Evolutionary conservation across 2,329 filamentous ascomycete genomes (phyloP).

Genomic region (Ophiostoma australiae): DNA sequence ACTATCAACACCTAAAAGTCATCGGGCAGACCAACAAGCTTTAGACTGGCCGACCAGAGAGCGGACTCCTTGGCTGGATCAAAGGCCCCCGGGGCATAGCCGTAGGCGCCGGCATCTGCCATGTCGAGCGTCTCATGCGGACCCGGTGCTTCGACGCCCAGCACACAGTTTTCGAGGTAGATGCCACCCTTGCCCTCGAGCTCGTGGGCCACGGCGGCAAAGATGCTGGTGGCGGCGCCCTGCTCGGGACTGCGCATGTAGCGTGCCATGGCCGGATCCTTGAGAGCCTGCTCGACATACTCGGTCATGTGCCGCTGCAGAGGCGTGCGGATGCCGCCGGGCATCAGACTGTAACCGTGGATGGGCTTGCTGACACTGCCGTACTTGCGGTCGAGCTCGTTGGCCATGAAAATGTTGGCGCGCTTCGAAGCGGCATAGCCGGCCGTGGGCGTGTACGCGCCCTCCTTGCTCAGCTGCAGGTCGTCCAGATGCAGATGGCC

Average conservation of each 20-base stretch:
- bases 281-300: neutral
- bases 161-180: slow-evolving; percentile 41
- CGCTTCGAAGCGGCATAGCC: slow-evolving; percentile 44
- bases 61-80: neutral
- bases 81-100: neutral
- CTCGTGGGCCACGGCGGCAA: slow-evolving; percentile 37
- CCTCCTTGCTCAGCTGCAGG: neutral
- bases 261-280: neutral
- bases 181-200: slow-evolving; percentile 40
- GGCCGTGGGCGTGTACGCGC: slow-evolving; percentile 34
- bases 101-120: neutral
- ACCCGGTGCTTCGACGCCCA: slow-evolving; percentile 28
- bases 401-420: slow-evolving; percentile 45
- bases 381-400: slow-evolving; percentile 43
- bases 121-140: neutral
- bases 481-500: slow-evolving; percentile 26
- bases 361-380: slow-evolving; percentile 26
- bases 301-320: neutral
- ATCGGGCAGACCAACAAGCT: neutral
- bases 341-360: neutral
- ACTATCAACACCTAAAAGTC: neutral
- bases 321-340: neutral
- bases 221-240: slow-evolving; percentile 42
- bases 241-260: slow-evolving; percentile 30
- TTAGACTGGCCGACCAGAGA: neutral